These are phyloP conservation scores for Dichotomopilus funicola DNA, from an alignment of 2,329 filamentous ascomycete genomes.

Conservation along the genomic window DNA sequence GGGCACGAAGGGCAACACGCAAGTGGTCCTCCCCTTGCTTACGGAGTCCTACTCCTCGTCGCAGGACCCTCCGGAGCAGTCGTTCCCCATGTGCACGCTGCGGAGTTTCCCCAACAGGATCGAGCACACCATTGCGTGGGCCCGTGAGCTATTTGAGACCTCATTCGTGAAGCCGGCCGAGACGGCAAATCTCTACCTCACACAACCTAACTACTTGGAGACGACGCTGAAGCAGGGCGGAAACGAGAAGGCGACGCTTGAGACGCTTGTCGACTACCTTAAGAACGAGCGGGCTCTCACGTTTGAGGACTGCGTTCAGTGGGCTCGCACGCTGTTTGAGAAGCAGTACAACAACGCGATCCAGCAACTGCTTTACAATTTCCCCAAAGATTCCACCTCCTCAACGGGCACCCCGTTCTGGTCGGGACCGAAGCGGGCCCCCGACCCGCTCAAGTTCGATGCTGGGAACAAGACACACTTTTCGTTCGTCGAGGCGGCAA, in stretches of 20 bases:
- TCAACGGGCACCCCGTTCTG: slow-evolving; percentile 89
- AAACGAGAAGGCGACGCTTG: slow-evolving; percentile 88
- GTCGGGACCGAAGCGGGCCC: slow-evolving; percentile 96
- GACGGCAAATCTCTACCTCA: slow-evolving; percentile 88
- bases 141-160: slow-evolving; percentile 89
- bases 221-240: slow-evolving; percentile 84
- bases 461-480: slow-evolving; percentile 78
- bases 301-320: slow-evolving; percentile 94
- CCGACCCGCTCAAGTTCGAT: slow-evolving; percentile 86
- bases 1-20: slow-evolving; percentile 98
- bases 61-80: slow-evolving; percentile 95
- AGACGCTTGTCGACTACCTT: slow-evolving; percentile 83
- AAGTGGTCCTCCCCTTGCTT: slow-evolving; percentile 82
- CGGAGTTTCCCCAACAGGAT: slow-evolving; percentile 97
- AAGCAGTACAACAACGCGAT: slow-evolving; percentile 96
- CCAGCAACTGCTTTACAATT: slow-evolving; percentile 91
- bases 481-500: slow-evolving; percentile 78
- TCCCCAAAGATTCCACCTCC: slow-evolving; percentile 87
- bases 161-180: slow-evolving; percentile 92
- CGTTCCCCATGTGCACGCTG: slow-evolving; percentile 97
- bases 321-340: slow-evolving; percentile 91
- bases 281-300: slow-evolving; percentile 85
- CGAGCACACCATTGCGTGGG: slow-evolving; percentile 98
- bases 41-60: slow-evolving; percentile 95
- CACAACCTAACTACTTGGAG: slow-evolving; percentile 84